A percentile compares a stretch with the other conserved stretches of the same genome.
Conservation (phyloP, 805 yeast species). For the Priceomyces medius region DNA sequence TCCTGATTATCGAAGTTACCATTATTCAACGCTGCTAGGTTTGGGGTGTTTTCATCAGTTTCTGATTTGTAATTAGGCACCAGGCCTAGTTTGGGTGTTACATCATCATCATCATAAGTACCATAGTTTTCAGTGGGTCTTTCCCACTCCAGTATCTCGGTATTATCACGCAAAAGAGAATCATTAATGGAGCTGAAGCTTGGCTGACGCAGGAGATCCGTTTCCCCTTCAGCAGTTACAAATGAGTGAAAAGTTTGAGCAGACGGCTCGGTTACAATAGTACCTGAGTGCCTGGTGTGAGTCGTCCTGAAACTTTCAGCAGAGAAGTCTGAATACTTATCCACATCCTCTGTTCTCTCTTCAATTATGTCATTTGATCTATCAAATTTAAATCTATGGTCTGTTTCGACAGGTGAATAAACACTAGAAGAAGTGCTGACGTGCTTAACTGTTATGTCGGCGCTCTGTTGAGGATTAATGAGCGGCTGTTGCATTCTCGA, state of each 20-base stretch:
- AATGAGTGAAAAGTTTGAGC: conserved; percentile 26
- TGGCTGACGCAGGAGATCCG: conserved; percentile 16
- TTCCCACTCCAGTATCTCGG: conserved; percentile 6
- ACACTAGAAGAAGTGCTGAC: conserved; percentile 37
- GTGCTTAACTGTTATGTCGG: conserved; percentile 14
- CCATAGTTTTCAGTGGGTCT: conserved; percentile 1
- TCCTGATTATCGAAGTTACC: neutral
- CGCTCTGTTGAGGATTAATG: neutral
- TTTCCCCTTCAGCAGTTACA: conserved; percentile 22
- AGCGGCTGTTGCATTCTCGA: conserved; percentile 9
- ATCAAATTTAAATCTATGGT: conserved; percentile 11
- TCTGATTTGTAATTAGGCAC: conserved; percentile 10
- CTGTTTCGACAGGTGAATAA: conserved; percentile 29
- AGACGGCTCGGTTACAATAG: conserved; percentile 14
- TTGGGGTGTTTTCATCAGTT: conserved; percentile 26
- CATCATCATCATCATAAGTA: conserved; percentile 20
- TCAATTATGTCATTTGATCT: conserved; percentile 14
- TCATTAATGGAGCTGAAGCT: conserved; percentile 36
- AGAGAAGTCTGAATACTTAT: neutral
- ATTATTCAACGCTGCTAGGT: conserved; percentile 18
- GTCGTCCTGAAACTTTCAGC: conserved; percentile 7
- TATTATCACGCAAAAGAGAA: conserved; percentile 25
- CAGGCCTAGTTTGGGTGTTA: conserved; percentile 28
- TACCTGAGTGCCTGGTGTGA: conserved; percentile 2
- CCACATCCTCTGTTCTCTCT: conserved; percentile 14